These are phyloP conservation scores for Candida incommunis DNA, from an alignment of 805 yeast species.

Conservation along the genomic window DNA sequence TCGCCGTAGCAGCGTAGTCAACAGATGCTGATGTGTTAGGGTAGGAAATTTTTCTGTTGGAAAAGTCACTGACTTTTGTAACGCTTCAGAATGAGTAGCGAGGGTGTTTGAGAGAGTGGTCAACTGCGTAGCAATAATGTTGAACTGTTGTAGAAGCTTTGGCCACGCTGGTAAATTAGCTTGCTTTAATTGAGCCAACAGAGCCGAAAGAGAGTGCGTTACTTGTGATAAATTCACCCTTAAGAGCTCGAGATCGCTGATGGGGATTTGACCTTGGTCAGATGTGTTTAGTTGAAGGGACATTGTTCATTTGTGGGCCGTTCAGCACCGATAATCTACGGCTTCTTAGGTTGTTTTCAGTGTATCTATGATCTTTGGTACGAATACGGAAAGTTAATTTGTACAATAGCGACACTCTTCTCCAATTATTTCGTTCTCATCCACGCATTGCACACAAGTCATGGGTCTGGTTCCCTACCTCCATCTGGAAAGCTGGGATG, in stretches of 20 bases:
- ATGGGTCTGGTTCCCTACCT: too few relatives aligned
- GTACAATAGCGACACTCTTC: too few relatives aligned
- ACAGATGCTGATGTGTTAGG: constrained; percentile 63
- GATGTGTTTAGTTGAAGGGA: too few relatives aligned
- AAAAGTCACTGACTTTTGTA: constrained; percentile 59
- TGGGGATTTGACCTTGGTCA: too few relatives aligned
- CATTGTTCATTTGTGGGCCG: too few relatives aligned
- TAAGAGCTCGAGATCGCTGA: constrained; percentile 11
- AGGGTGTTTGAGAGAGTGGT: constrained; percentile 61
- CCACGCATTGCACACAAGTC: too few relatives aligned
- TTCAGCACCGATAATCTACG: too few relatives aligned
- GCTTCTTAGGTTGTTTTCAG: too few relatives aligned
- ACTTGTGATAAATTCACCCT: constrained; percentile 20
- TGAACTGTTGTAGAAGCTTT: constrained; percentile 71
- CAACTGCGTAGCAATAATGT: constrained; percentile 69
- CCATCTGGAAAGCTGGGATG: too few relatives aligned
- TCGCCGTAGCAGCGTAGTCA: constrained; percentile 75
- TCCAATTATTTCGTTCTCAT: too few relatives aligned
- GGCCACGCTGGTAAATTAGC: constrained; percentile 40
- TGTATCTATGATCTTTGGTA: too few relatives aligned
- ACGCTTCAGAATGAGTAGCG: constrained; percentile 40
- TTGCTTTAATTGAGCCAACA: constrained; percentile 38
- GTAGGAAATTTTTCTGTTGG: constrained; percentile 82
- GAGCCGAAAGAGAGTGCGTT: constrained; percentile 43
- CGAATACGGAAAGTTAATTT: too few relatives aligned